Percentiles rank a stretch among this genome's conserved stretches.
These are phyloP conservation scores for Corynascus novoguineensis DNA, from an alignment of 495 filamentous ascomycete species.

Conservation along the genomic window DNA sequence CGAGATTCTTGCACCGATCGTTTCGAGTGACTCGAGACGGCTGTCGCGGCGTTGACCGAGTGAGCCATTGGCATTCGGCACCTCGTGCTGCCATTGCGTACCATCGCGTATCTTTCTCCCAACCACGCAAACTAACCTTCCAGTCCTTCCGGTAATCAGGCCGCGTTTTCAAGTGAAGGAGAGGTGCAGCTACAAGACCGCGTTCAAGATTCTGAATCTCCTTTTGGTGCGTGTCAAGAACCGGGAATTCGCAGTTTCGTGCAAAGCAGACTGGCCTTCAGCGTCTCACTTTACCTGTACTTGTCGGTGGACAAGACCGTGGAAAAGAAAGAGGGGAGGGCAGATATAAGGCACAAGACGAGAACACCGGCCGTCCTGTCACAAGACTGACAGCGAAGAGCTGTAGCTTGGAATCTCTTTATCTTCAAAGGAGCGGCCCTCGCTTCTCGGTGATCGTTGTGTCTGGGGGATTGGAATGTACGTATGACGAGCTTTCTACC, in stretches of 20 bases:
- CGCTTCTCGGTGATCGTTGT: constrained; percentile 18
- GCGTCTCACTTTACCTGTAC: constrained; percentile 7
- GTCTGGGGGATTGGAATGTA: constrained; percentile 32
- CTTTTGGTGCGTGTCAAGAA: not conserved
- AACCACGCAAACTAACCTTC: not conserved
- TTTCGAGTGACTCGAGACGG: not conserved
- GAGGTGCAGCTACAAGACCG: not conserved
- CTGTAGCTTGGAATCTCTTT: constrained; percentile 25
- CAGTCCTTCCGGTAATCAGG: too few species aligned
- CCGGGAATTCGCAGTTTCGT: not conserved
- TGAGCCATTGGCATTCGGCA: not conserved
- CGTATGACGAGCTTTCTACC: constrained; percentile 28
- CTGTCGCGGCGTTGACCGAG: not conserved
- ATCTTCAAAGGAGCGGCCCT: constrained; percentile 18
- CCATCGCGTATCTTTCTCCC: not conserved
- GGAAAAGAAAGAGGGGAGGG: constrained; percentile 5
- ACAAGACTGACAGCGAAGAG: constrained; percentile 30
- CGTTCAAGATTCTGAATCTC: not conserved
- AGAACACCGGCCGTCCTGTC: constrained; percentile 20
- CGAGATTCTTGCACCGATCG: not conserved
- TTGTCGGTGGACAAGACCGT: constrained; percentile 4
- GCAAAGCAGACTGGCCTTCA: not conserved
- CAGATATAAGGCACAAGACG: not conserved
- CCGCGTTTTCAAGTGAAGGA: not conserved
- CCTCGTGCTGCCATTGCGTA: too few species aligned